Evolutionary conservation across 2,329 filamentous ascomycete species (phyloP).

Genomic region (Alternaria gansuensis): DNA sequence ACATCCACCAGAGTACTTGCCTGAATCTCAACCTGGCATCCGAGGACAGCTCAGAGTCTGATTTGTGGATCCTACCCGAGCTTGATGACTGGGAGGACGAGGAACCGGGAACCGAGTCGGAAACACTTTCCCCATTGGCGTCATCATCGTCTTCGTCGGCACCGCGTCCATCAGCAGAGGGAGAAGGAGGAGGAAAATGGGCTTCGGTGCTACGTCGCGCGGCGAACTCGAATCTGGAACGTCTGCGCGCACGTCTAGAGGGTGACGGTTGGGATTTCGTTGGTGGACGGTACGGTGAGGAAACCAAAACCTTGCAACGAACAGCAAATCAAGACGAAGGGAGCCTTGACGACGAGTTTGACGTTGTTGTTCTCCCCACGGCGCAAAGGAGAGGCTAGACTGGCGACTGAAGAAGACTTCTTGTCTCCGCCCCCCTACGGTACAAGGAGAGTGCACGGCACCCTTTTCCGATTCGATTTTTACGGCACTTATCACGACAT

Average conservation of each 20-base stretch:
- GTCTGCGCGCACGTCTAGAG: constrained; percentile 41
- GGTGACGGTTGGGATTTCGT: constrained; percentile 50
- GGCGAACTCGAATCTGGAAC: constrained; percentile 43
- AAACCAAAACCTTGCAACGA: constrained; percentile 27
- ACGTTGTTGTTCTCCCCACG: constrained; percentile 25
- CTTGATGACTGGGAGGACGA: constrained; percentile 44
- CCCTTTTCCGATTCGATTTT: too few species aligned
- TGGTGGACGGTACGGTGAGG: constrained; percentile 40
- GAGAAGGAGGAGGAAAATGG: constrained; percentile 24
- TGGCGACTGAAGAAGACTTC: too few species aligned
- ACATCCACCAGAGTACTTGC: constrained; percentile 38
- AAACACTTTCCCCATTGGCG: neutral
- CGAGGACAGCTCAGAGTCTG: constrained; percentile 31
- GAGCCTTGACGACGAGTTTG: constrained; percentile 49
- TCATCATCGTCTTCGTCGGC: neutral
- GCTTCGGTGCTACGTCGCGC: constrained; percentile 37
- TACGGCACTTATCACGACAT: too few species aligned
- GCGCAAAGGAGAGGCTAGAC: neutral
- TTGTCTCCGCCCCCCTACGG: too few species aligned
- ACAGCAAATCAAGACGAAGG: constrained; percentile 30
- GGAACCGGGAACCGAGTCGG: neutral
- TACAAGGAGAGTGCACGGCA: too few species aligned
- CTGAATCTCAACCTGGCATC: constrained; percentile 30
- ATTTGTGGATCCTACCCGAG: constrained; percentile 46
- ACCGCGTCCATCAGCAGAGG: neutral